A percentile compares a stretch with the other conserved stretches of the same genome.
These are phyloP conservation scores for Fusarium virguliforme DNA, from an alignment of 2,329 filamentous ascomycete genomes.

Conservation along the genomic window DNA sequence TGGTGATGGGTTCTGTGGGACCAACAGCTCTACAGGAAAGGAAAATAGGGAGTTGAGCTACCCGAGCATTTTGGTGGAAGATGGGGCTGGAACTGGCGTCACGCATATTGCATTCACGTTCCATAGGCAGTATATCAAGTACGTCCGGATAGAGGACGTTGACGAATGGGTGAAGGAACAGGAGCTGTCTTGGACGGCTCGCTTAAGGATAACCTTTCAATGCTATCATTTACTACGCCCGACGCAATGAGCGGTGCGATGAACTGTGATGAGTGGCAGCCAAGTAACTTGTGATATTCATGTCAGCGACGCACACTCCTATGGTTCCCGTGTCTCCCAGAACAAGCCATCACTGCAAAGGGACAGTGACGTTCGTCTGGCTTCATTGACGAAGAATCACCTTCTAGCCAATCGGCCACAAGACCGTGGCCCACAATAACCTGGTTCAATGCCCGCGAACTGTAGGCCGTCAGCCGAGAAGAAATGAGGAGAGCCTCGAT, in stretches of 20 bases:
- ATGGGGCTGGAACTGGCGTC: slow-evolving; percentile 20
- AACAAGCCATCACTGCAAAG: too few relatives aligned
- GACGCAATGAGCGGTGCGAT: too few relatives aligned
- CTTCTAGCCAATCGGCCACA: slow-evolving; percentile 4
- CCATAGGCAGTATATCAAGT: slow-evolving; percentile 61
- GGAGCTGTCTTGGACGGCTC: too few relatives aligned
- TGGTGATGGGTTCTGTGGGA: slow-evolving; percentile 63
- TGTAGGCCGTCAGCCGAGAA: not conserved
- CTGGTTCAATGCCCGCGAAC: not conserved
- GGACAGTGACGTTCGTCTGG: too few relatives aligned
- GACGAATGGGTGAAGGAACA: slow-evolving; percentile 47
- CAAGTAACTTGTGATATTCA: too few relatives aligned
- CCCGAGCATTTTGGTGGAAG: slow-evolving; percentile 58
- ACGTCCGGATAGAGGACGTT: slow-evolving; percentile 53
- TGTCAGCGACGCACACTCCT: too few relatives aligned
- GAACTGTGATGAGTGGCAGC: too few relatives aligned
- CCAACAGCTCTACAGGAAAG: slow-evolving; percentile 61
- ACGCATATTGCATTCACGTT: slow-evolving; percentile 62
- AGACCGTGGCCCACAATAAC: not conserved
- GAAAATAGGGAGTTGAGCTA: slow-evolving; percentile 63
- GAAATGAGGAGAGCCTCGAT: not conserved
- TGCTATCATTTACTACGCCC: too few relatives aligned
- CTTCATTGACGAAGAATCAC: too few relatives aligned
- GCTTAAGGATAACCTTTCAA: too few relatives aligned
- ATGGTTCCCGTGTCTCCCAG: too few relatives aligned